phyloP scores from a whole-genome alignment of 208 protist genomes.

The Leishmania mexicana region DNA sequence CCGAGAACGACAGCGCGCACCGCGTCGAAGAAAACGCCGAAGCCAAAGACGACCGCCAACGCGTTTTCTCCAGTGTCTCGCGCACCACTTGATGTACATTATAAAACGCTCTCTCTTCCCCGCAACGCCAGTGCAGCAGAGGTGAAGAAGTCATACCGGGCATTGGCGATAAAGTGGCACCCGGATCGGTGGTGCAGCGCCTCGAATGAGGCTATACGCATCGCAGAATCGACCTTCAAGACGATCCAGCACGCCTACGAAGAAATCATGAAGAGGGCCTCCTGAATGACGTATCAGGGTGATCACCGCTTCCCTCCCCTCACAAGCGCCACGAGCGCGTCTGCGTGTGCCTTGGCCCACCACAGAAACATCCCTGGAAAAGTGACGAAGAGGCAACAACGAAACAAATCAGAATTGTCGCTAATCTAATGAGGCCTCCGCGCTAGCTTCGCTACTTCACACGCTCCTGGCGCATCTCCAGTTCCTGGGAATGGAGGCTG shows the following conservation, averaged over 20 bases:
- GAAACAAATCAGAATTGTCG: neutral
- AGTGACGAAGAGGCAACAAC: neutral
- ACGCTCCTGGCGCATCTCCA: neutral
- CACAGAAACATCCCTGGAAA: neutral
- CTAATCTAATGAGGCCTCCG: neutral
- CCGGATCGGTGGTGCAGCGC: constrained; percentile 71
- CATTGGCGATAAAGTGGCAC: constrained; percentile 78
- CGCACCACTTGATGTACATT: constrained; percentile 13
- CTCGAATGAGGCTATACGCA: constrained; percentile 25
- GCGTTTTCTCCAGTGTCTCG: no score
- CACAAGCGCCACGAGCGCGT: neutral
- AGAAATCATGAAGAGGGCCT: constrained; percentile 45
- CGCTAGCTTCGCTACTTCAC: neutral
- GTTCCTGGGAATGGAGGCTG: neutral
- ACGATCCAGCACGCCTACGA: constrained; percentile 70
- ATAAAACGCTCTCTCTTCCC: constrained; percentile 19
- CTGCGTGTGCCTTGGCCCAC: neutral
- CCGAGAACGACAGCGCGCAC: neutral
- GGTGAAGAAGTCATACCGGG: constrained; percentile 46
- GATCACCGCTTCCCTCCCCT: neutral
- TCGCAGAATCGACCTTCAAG: constrained; percentile 69
- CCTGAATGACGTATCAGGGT: neutral
- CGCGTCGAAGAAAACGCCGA: neutral
- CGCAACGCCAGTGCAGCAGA: constrained; percentile 7
- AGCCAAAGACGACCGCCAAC: neutral